Base-by-base conservation (phyloP, 2,329 filamentous ascomycete genomes). In the Kalmusia sp. region DNA sequence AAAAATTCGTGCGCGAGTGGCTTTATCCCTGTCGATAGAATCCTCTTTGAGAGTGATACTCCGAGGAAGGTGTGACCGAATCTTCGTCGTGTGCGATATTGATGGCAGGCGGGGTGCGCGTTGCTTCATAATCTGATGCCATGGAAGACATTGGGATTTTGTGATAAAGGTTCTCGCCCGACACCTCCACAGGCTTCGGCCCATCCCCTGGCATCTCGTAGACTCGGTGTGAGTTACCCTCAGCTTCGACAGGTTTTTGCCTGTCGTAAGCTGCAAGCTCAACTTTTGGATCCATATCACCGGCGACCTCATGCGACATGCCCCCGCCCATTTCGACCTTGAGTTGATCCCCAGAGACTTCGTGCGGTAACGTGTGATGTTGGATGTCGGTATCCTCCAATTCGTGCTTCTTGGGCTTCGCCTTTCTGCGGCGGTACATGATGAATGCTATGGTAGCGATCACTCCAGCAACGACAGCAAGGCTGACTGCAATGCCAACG, bases 401-500 rank as follows among this genome's bases (percentile, higher is more conserved):
- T 27, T 62, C 62, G 19, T 58, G 50, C 12, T 47, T 48, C 21
- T 40, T 43, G 17, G 45, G 48, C 14, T 40, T 45, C 21, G 24
- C 15, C 24, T 52, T 55, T 19, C 50, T 54, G 38, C 59, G 57
- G 28, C 62, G 58, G 37, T 57, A 54, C 5, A 61, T 38, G 9
- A 64, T 45, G 56, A 61, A 62, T 19, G 58, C 45, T 7, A 49
- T 41, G 11, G 55, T 27, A 11, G 27, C 39, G 24, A 51, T 28
- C 6, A 41, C 34, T n/a, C 15, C 14, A 9, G 35, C 22, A 4
- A 62, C 52, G 1, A 40, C 61, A 22, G 44, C 46, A n/a, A 49
- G 59, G 9, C 63, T 66, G 6, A 68, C 55, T n/a, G 57, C 65
- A 17, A 69, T 67, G 17, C 67, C 67, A 17, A 50, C 66, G 30